Evolutionary conservation across 164 flowering plant genomes (phyloP).

Genomic region (Annona cherimola): DNA sequence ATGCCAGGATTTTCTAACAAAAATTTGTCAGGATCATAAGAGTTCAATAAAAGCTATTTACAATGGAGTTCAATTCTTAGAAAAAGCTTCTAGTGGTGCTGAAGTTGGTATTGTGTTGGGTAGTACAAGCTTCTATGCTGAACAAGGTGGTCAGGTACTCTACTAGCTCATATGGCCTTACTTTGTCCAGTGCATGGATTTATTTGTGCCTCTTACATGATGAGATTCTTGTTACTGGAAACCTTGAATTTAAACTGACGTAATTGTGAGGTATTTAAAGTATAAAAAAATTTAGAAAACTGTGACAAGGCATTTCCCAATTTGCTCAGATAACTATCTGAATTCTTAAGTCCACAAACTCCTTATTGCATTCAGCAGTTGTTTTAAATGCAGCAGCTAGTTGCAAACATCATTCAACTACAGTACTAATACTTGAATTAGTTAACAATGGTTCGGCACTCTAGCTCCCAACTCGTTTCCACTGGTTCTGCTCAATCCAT

Average conservation of each 20-base stretch:
- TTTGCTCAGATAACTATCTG: no score
- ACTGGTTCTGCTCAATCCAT: no score
- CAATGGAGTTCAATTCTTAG: constrained; percentile 64
- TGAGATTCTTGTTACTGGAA: background rate
- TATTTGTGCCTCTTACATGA: background rate
- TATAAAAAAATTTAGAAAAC: no score
- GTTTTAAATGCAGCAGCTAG: no score
- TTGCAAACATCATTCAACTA: no score
- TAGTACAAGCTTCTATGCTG: constrained; percentile 88
- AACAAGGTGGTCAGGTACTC: constrained; percentile 99
- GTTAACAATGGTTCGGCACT: no score
- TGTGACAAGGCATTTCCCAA: no score
- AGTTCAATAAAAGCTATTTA: constrained; percentile 81
- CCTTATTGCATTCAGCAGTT: no score
- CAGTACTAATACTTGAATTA: no score
- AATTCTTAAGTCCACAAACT: no score
- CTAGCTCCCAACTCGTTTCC: no score
- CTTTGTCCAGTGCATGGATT: background rate
- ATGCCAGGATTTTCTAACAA: background rate
- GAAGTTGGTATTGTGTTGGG: constrained; percentile 80
- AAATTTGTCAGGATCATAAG: constrained; percentile 53
- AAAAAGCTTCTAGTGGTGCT: constrained; percentile 36
- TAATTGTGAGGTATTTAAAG: no score
- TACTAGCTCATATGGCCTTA: background rate
- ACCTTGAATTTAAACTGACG: background rate